A percentile compares a stretch with the other conserved stretches of the same genome.
Evolutionary conservation across 495 filamentous ascomycete species (phyloP).

Genomic region (Penicillium nucicola): DNA sequence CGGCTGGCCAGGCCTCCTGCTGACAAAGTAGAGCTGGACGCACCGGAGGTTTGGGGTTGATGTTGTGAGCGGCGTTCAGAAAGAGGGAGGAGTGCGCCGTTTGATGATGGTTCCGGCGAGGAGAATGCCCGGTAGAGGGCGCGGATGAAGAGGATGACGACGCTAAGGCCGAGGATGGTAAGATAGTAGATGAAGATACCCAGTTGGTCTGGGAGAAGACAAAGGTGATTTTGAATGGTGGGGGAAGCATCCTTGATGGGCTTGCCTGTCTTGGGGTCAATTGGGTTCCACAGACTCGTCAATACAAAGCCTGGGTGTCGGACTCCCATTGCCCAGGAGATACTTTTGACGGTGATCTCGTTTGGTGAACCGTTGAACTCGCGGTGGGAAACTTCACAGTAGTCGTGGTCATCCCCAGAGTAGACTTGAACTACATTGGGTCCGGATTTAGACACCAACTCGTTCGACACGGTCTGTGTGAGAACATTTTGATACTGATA

Average conservation of each 20-base stretch:
- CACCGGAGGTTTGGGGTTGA: constrained; percentile 33
- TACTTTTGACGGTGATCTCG: constrained; percentile 92
- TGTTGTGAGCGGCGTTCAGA: constrained; percentile 26
- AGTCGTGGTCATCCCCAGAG: constrained; percentile 97
- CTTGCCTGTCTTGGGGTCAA: constrained; percentile 60
- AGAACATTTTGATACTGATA: constrained; percentile 99
- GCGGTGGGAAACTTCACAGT: constrained; percentile 82
- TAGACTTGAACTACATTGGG: constrained; percentile 73
- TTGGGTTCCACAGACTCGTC: constrained; percentile 87
- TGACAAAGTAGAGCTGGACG: constrained; percentile 36
- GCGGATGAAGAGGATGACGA: constrained; percentile 57
- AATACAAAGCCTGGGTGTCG: constrained; percentile 82
- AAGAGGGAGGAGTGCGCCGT: constrained; percentile 34
- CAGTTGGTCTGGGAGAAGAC: constrained; percentile 85
- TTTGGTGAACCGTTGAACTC: constrained; percentile 63
- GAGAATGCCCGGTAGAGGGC: constrained; percentile 50
- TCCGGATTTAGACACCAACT: constrained; percentile 68
- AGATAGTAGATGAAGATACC: constrained; percentile 77
- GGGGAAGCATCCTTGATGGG: constrained; percentile 39
- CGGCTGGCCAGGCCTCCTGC: constrained; percentile 34
- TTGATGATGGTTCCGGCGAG: constrained; percentile 9
- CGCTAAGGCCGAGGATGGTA: constrained; percentile 54
- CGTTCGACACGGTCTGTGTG: constrained; percentile 64
- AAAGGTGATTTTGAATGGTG: constrained; percentile 85
- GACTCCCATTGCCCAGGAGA: constrained; percentile 97